Evolutionary conservation across 2,329 filamentous ascomycete species (phyloP).

Genomic region (Pseudocercospora fijiensis): DNA sequence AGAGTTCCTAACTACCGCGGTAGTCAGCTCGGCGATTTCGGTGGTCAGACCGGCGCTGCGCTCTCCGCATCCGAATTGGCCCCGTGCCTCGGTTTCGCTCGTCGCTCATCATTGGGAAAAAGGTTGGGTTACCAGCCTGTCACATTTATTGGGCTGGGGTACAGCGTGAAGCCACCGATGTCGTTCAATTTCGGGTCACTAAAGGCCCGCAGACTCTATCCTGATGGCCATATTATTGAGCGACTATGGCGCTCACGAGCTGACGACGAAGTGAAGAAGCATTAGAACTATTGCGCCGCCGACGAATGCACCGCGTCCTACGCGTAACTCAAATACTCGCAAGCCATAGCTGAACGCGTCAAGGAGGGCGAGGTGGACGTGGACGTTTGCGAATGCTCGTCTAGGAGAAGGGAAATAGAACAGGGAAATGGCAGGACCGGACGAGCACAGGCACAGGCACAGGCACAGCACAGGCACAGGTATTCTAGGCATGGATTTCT

Average conservation of each 20-base stretch:
- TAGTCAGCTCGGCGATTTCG: too few relatives aligned
- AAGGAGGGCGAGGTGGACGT: background rate
- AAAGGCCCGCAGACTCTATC: too few relatives aligned
- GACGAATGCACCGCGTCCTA: background rate
- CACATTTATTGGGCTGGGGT: background rate
- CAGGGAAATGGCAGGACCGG: background rate
- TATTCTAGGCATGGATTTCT: background rate
- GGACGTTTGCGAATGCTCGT: background rate
- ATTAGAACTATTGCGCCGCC: background rate
- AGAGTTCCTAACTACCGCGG: too few relatives aligned
- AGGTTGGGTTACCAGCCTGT: background rate
- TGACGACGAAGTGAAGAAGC: background rate
- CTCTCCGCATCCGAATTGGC: background rate
- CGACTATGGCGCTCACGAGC: background rate
- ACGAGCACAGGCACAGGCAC: too few relatives aligned
- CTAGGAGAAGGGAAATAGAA: background rate
- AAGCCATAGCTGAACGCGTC: background rate
- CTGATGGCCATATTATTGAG: background rate
- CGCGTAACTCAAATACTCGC: background rate
- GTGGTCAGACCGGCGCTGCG: too few relatives aligned
- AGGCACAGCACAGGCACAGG: too few relatives aligned
- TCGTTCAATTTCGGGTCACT: too few relatives aligned
- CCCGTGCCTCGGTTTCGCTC: background rate
- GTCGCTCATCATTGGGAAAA: background rate
- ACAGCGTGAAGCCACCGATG: conserved; percentile 1